Percentiles rank a stretch among this genome's conserved stretches.
These are phyloP conservation scores for Hymenoscyphus occultus DNA, from an alignment of 2,329 filamentous ascomycete species.

Conservation along the genomic window DNA sequence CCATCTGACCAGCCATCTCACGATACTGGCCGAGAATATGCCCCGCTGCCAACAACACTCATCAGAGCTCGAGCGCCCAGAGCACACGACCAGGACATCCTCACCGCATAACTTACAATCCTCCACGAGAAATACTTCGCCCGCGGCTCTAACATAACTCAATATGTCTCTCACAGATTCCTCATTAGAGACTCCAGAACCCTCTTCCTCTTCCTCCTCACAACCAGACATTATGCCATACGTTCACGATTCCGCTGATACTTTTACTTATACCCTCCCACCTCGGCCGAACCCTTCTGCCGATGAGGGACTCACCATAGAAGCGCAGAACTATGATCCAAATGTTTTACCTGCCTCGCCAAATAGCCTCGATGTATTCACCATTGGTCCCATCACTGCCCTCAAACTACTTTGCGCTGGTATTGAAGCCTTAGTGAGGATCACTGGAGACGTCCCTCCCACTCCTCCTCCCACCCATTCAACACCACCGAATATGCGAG, in stretches of 20 bases:
- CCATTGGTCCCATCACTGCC: slow-evolving; percentile 68
- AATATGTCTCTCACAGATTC: slow-evolving; percentile 21
- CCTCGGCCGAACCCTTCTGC: slow-evolving; percentile 34
- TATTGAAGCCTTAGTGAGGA: slow-evolving; percentile 66
- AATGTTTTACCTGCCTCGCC: slow-evolving; percentile 34
- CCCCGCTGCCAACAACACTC: slow-evolving; percentile 23
- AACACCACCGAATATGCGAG: slow-evolving; percentile 62
- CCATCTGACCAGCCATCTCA: slow-evolving; percentile 19
- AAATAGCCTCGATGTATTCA: slow-evolving; percentile 64
- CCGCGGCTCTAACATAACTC: not conserved
- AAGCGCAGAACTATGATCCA: slow-evolving; percentile 27
- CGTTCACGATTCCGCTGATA: slow-evolving; percentile 35
- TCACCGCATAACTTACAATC: not conserved
- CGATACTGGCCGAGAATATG: slow-evolving; percentile 31
- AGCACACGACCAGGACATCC: slow-evolving; percentile 15
- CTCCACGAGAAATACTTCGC: not conserved
- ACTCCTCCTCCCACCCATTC: slow-evolving; percentile 68
- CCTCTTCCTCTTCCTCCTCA: not conserved
- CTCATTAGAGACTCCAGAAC: slow-evolving; percentile 7
- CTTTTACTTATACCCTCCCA: slow-evolving; percentile 30
- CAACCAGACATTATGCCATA: slow-evolving; percentile 10
- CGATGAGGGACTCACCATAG: slow-evolving; percentile 31
- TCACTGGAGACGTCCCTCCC: slow-evolving; percentile 75
- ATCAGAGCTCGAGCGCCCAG: slow-evolving; percentile 23
- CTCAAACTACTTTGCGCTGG: slow-evolving; percentile 74